Evolutionary conservation across 2,329 filamentous ascomycete genomes (phyloP), one percentile per base, ranked within the genome.

Genomic region (Bipolaris sorokiniana): DNA sequence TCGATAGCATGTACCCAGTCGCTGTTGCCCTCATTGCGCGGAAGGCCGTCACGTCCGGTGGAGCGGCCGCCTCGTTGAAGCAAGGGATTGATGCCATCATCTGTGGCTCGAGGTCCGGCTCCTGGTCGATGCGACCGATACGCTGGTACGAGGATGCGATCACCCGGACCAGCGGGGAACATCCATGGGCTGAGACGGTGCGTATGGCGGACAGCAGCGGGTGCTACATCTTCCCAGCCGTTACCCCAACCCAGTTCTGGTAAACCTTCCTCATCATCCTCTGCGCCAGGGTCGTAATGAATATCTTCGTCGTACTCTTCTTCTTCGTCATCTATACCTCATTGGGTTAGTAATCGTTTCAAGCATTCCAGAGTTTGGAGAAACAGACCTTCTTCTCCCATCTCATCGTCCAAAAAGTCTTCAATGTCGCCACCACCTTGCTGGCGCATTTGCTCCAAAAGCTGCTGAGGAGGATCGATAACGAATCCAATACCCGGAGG

Each of bases 71-170:
- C 76, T 54, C 91, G 88, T 63, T 92, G 89, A 51, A 98, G 85
- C 11, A 98, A 82, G 41, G 94, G 94, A 70, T 98, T 97, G 20
- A 88, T 83, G 3, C 92, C 92, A 72, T 97, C 93, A 63, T 97
- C 92, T 33, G 84, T 83, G 26, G 82, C 82, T 54, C 84, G 82
- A 50, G 84, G 78, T 31, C 84, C 80, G 18, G 78, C 80, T 45
- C 82, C 82, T 51, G 83, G 76, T 54, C 86, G 81, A 66, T 87
- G 83, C 7, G 79, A 77, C 59, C 82, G 78, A 63, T 85, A 81
- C 77, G 80, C 75, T 22, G 77, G 74, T 13, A 76, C 73, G 28
- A 75, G 66, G 36, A 76, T 73, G 26, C 70, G 66, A 46, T 73
- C 69, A 38, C 84, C 82, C 62, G 83, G 80, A 34, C 83, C 80